Conservation (phyloP, 2,329 filamentous ascomycete species). For the Colletotrichum sojae region DNA sequence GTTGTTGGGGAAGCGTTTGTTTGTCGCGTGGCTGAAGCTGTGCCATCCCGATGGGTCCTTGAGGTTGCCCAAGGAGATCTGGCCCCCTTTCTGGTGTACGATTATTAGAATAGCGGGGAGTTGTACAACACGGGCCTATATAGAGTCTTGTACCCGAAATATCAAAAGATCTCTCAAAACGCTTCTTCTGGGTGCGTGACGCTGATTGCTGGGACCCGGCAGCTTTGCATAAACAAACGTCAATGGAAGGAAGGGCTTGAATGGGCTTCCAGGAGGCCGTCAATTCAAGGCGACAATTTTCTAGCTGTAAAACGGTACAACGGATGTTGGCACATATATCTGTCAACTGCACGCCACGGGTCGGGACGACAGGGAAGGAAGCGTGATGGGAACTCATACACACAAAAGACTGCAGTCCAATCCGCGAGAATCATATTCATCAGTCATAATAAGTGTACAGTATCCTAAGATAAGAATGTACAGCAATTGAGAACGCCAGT, state of each 20-base stretch:
- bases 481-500: conserved; percentile 24
- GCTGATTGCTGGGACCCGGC: too few relatives aligned
- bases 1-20: not conserved
- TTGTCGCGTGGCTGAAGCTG: not conserved
- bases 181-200: not conserved
- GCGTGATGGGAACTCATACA: too few relatives aligned
- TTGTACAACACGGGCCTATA: conserved; percentile 33
- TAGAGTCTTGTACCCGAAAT: conserved; percentile 32
- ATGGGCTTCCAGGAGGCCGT: too few relatives aligned
- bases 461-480: conserved; percentile 35
- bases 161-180: conserved; percentile 11
- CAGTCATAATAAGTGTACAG: conserved; percentile 32
- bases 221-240: too few relatives aligned
- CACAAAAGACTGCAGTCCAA: too few relatives aligned
- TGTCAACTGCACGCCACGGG: too few relatives aligned
- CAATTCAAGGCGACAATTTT: too few relatives aligned
- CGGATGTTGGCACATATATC: too few relatives aligned
- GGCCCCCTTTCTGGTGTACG: conserved; percentile 25
- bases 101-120: conserved; percentile 25
- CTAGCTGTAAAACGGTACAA: too few relatives aligned
- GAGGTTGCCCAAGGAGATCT: not conserved
- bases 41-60: not conserved
- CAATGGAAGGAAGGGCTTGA: too few relatives aligned
- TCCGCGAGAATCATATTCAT: conserved; percentile 2
- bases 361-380: too few relatives aligned